Evolutionary conservation across 495 filamentous ascomycete genomes (phyloP), one percentile per base, ranked within the genome.

Genomic region (Monascus purpureus): DNA sequence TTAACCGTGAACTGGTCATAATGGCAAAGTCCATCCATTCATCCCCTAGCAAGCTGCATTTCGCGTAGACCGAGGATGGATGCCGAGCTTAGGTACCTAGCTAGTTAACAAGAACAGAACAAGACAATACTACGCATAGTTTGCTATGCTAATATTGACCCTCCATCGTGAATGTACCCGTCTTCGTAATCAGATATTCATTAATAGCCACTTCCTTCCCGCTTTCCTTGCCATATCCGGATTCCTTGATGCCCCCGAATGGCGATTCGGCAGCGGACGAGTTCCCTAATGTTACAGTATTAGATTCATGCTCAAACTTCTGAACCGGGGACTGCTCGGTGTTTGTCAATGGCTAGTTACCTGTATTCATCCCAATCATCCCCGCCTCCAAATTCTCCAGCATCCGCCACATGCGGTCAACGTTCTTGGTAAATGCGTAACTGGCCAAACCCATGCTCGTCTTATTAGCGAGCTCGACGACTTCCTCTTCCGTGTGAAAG

Each of bases 231-330:
- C 79, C 79, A 42, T 81, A 81, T 0, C 79, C 79, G 5, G 69
- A 75, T 45, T 82, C 76, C 56, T 84, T 84, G 38, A 81, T 77
- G 0, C 80, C 79, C 12, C 79, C 79, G 45, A 84, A 84, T 0
- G 79, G 79, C 7, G 72, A 65, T 43, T 84, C 78, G 1, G 77
- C 74, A 0, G 77, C 70, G 0, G 75, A 80, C 24, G 66, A 59
- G 37, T 75, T 74, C n/a, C 68, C 68, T 60, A 31, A 13, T 13
- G 13, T 27, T 13, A 27, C 5, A 13, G 16, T 30, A 16, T 6
- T 13, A 3, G n/a, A 30, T 30, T 6, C 14, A 4, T n/a, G 11
- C 16, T 16, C 7, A 16, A 13, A 41, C 3, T 42, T 17, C 12
- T 13, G 14, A 29, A 41, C 25, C 33, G 11, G 19, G 8, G 13